Evolutionary conservation across 1,139 yeast species (phyloP), one percentile per base, ranked within the genome.

Genomic region (Candida gigantensis): DNA sequence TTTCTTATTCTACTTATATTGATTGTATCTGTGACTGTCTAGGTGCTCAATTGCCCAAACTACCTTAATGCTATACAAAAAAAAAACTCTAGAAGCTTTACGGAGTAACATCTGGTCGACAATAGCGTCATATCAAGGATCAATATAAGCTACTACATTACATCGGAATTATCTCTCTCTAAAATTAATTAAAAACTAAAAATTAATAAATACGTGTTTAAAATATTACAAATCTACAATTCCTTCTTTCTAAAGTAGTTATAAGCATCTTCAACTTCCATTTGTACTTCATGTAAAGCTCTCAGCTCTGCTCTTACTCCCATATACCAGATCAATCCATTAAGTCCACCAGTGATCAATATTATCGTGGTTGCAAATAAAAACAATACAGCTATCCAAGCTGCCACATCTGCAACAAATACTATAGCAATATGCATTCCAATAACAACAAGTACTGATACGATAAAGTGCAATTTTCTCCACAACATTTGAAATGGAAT

Each of bases 251-350:
- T 19, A 5, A 44, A 29, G 17, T 47, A 46, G 6, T 43, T 33
- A 32, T 53, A 57, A 2, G 51, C 57, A 51, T 82, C 87, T 19
- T 62, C 58, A 1, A 81, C 81, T 51, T 84, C 88, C 47, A 65
- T 48, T 37, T 67, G 63, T 0, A 83, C 85, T 58, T 92, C 98
- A 28, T 65, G 68, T 35, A 94, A 61, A 0, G 92, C 92, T 37
- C 97, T 67, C 47, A 69, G 62, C 54, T 94, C 99, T 14, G 79
- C 73, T 33, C 89, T 70, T 1, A 95, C 95, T 50, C 90, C 92
- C 32, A 87, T 55, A 43, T 73, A 77, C 42, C 94, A 90, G 39
- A 92, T 83, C 38, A 87, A 53, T 0, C 96, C 96, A 53, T 88
- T 82, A 2, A 85, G 55, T 0, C 77, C 64, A 0, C 96, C 97